These are phyloP conservation scores for Boletus speciosus DNA, from an alignment of 768 basidiomycete species.

Conservation along the genomic window DNA sequence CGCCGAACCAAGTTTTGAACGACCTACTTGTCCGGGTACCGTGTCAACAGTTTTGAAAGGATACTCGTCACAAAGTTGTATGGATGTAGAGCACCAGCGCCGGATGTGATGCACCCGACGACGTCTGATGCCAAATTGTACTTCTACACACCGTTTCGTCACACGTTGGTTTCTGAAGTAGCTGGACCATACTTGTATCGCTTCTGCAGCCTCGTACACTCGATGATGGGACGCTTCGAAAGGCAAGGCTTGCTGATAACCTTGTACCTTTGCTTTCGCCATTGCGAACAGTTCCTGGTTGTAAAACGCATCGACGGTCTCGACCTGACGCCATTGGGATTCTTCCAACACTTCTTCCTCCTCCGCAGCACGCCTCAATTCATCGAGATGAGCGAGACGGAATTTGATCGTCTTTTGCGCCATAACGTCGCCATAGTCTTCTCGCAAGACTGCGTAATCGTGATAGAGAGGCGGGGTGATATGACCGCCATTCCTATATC, in stretches of 20 bases:
- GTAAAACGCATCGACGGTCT: conserved; percentile 57
- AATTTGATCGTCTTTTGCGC: conserved; percentile 59
- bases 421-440: conserved; percentile 40
- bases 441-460: conserved; percentile 50
- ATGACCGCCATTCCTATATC: conserved; percentile 65
- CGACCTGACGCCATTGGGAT: conserved; percentile 56
- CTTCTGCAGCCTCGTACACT: conserved; percentile 34
- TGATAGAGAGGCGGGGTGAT: conserved; percentile 57
- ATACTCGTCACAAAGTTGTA: conserved; percentile 68
- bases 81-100: conserved; percentile 63
- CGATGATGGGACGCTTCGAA: conserved; percentile 38
- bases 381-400: conserved; percentile 53
- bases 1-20: not conserved
- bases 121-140: conserved; percentile 44
- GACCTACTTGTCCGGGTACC: conserved; percentile 45
- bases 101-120: conserved; percentile 49
- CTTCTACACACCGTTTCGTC: conserved; percentile 33
- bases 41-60: conserved; percentile 47
- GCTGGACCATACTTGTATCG: conserved; percentile 25
- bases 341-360: conserved; percentile 50
- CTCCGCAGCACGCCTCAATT: conserved; percentile 47
- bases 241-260: conserved; percentile 49
- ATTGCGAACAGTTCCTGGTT: conserved; percentile 38
- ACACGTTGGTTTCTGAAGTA: not conserved
- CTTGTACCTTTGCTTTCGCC: conserved; percentile 40